Evolutionary conservation across 352 stramenopile species (phyloP).

Genomic region (Globisporangium perplexum): DNA sequence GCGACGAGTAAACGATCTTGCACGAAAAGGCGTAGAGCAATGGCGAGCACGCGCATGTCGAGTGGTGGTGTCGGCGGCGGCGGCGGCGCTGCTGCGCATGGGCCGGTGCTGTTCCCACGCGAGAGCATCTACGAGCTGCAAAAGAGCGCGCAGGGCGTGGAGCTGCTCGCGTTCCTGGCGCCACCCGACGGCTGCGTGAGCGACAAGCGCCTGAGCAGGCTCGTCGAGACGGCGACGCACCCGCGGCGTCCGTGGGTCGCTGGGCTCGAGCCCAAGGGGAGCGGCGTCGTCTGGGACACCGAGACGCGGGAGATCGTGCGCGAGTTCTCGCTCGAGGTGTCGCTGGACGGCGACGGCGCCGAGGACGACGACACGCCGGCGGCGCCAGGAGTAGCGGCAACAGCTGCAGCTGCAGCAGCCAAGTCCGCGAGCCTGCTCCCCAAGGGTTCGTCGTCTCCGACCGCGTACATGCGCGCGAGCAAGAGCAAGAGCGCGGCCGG

Average conservation of each 20-base stretch:
- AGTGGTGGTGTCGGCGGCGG: too few relatives aligned
- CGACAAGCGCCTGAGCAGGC: slow-evolving; percentile 69
- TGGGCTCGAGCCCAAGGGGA: slow-evolving; percentile 56
- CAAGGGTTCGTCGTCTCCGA: slow-evolving; percentile 33
- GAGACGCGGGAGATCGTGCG: slow-evolving; percentile 54
- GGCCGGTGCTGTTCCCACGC: slow-evolving; percentile 16
- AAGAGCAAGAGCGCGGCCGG: slow-evolving; percentile 28
- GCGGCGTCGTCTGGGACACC: slow-evolving; percentile 66
- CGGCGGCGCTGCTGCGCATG: not conserved
- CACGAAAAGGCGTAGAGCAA: too few relatives aligned
- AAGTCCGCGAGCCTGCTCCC: slow-evolving; percentile 22
- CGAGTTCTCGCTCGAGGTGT: slow-evolving; percentile 63
- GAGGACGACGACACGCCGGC: slow-evolving; percentile 11
- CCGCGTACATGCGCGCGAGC: slow-evolving; percentile 48
- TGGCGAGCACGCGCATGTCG: too few relatives aligned
- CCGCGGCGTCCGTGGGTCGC: slow-evolving; percentile 61
- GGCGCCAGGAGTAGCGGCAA: slow-evolving; percentile 9
- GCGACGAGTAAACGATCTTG: too few relatives aligned
- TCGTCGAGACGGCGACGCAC: slow-evolving; percentile 63
- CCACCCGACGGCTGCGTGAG: slow-evolving; percentile 32
- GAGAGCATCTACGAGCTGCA: slow-evolving; percentile 64
- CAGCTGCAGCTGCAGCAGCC: slow-evolving; percentile 9
- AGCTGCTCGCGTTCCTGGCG: slow-evolving; percentile 43
- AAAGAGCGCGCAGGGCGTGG: slow-evolving; percentile 37
- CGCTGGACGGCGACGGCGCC: slow-evolving; percentile 28